Percentiles rank a stretch among this genome's conserved stretches.
Conservation (phyloP, 129 eudicot species). For the Helichrysum umbraculigerum region DNA sequence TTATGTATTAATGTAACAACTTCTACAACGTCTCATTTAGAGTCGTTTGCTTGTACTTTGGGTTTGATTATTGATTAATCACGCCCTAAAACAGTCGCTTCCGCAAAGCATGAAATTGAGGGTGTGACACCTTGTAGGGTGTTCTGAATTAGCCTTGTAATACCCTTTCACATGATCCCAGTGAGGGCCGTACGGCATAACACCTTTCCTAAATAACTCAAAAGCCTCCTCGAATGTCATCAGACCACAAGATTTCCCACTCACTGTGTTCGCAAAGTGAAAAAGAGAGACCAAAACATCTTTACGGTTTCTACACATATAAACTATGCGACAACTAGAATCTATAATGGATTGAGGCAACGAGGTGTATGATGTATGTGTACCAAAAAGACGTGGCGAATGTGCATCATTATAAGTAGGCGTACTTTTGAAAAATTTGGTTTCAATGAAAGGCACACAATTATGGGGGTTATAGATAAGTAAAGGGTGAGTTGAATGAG, state of each 20-base stretch:
- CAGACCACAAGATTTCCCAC: background rate
- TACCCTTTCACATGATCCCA: conserved; percentile 36
- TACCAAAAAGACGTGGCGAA: too few species aligned
- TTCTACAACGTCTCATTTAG: too few species aligned
- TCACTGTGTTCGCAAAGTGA: conserved; percentile 20
- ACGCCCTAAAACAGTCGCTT: too few species aligned
- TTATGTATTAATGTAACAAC: too few species aligned
- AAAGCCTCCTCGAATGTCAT: conserved; percentile 22
- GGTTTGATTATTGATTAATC: too few species aligned
- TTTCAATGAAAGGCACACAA: conserved; percentile 33
- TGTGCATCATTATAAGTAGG: too few species aligned
- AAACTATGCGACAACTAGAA: background rate
- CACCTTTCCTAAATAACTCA: conserved; percentile 39
- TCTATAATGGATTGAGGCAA: background rate
- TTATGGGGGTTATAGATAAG: conserved; percentile 35
- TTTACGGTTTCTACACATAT: conserved; percentile 48
- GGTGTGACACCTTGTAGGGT: too few species aligned
- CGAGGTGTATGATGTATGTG: background rate
- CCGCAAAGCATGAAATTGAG: too few species aligned
- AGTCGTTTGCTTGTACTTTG: too few species aligned
- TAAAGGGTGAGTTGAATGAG: conserved; percentile 16
- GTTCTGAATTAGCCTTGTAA: conserved; percentile 34
- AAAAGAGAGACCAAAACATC: conserved; percentile 26
- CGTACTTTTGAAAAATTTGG: conserved; percentile 2
- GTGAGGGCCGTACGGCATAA: conserved; percentile 12